phyloP scores from a whole-genome alignment of 208 protist species.

The Acanthamoeba divionensis region DNA sequence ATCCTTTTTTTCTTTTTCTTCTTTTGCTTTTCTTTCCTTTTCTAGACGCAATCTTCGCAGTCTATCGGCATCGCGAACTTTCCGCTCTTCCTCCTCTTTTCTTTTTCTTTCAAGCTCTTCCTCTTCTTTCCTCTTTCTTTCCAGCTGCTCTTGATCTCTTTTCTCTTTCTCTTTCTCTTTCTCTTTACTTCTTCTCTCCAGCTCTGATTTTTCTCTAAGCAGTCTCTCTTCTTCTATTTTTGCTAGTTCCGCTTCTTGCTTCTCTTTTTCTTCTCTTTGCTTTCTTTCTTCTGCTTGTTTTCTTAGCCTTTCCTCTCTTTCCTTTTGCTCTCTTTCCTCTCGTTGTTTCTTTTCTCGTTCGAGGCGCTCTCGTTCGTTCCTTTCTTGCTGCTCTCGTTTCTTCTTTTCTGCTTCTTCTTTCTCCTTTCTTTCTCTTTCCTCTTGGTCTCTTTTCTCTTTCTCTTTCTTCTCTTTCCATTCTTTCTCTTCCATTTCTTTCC shows the following conservation, averaged over 20 bases:
- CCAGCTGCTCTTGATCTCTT: neutral
- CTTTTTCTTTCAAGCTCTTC: neutral
- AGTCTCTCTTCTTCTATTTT: neutral
- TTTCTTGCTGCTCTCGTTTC: neutral
- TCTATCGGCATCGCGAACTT: neutral
- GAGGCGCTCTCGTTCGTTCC: neutral
- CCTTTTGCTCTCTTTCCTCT: neutral
- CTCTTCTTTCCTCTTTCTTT: neutral
- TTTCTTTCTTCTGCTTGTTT: neutral
- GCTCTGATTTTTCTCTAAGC: neutral
- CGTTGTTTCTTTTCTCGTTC: neutral
- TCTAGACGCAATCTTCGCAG: neutral
- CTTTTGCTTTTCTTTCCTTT: neutral
- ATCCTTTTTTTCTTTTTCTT: neutral
- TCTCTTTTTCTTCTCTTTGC: neutral
- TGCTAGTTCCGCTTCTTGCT: neutral
- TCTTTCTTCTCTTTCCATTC: neutral
- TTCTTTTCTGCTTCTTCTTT: neutral
- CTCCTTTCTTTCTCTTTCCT: neutral
- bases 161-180: neutral
- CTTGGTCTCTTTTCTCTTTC: neutral
- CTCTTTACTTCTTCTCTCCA: neutral
- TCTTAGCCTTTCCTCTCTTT: constrained; percentile 7
- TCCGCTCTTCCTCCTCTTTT: neutral
- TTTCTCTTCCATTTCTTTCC: neutral